These are phyloP conservation scores for Ceratocystis variospora DNA, from an alignment of 2,329 filamentous ascomycete genomes.

Conservation along the genomic window DNA sequence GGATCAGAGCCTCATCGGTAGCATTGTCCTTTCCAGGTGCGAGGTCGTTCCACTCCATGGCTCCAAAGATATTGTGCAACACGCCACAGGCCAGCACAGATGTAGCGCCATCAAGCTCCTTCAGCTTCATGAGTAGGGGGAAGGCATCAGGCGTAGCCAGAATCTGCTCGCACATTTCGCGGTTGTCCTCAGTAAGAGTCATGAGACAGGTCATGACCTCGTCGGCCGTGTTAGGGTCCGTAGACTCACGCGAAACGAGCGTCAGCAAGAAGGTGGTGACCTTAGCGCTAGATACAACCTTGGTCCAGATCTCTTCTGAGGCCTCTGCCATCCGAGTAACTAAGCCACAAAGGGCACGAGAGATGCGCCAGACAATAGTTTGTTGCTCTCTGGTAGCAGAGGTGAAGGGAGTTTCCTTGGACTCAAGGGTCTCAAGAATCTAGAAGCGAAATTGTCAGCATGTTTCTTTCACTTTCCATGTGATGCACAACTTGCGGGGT, in stretches of 20 bases:
- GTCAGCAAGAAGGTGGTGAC: slow-evolving; percentile 43
- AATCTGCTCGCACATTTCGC: slow-evolving; percentile 38
- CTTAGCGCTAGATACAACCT: slow-evolving; percentile 36
- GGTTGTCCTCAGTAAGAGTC: slow-evolving; percentile 47
- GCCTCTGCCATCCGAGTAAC: slow-evolving; percentile 42
- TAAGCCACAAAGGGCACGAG: slow-evolving; percentile 40
- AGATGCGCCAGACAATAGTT: slow-evolving; percentile 39
- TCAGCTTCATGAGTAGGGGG: slow-evolving; percentile 36
- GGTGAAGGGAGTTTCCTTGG: slow-evolving; percentile 31
- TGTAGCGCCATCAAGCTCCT: slow-evolving; percentile 34
- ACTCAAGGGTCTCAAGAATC: slow-evolving; percentile 33
- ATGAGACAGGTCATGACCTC: slow-evolving; percentile 37
- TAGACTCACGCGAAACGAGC: slow-evolving; percentile 31
- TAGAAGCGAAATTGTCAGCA: slow-evolving; percentile 22
- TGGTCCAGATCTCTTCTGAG: slow-evolving; percentile 45
- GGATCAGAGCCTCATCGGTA: slow-evolving; percentile 38
- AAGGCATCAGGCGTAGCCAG: slow-evolving; percentile 38
- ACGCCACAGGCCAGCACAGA: slow-evolving; percentile 46
- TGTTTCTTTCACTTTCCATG: background rate
- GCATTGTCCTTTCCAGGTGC: slow-evolving; percentile 35
- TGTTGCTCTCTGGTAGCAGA: slow-evolving; percentile 42
- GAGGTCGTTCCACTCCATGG: slow-evolving; percentile 39
- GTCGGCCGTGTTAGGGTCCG: slow-evolving; percentile 31
- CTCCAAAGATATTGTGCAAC: slow-evolving; percentile 47
- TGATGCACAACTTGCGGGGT: background rate